Conservation (phyloP, 2,329 filamentous ascomycete genomes). For the Colletotrichum karsti region DNA sequence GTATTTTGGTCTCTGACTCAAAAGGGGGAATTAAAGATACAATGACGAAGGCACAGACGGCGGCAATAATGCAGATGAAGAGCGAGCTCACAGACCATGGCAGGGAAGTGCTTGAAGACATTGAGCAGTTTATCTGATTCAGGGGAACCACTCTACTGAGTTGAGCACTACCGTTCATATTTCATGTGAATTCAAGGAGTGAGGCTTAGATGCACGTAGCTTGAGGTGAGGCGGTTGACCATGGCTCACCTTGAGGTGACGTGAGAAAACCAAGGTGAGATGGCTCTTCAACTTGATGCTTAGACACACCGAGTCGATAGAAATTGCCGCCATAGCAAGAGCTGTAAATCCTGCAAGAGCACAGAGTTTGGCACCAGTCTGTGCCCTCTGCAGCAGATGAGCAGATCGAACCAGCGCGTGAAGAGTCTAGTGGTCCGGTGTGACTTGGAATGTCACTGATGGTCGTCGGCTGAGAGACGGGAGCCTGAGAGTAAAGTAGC, state of each 20-base stretch:
- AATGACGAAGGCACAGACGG: not conserved
- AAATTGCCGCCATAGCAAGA: not conserved
- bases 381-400: constrained; percentile 3
- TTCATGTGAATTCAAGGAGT: not conserved
- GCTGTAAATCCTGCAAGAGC: constrained; percentile 6
- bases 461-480: too few species aligned
- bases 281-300: not conserved
- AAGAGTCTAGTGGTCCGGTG: not conserved
- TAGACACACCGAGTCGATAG: constrained; percentile 4
- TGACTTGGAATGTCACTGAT: not conserved
- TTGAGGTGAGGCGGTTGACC: not conserved
- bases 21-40: too few species aligned
- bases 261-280: not conserved
- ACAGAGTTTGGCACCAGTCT: constrained; percentile 29
- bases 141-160: not conserved
- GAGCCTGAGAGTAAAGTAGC: not conserved
- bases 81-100: not conserved
- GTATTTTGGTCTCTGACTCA: too few species aligned
- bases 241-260: not conserved
- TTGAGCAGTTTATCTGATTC: not conserved
- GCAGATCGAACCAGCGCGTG: constrained; percentile 5
- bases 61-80: not conserved
- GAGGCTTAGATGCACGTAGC: not conserved
- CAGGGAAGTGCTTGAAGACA: not conserved
- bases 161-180: not conserved